Evolutionary conservation across 2,329 filamentous ascomycete genomes (phyloP).

Genomic region (Colletotrichum kahawae): DNA sequence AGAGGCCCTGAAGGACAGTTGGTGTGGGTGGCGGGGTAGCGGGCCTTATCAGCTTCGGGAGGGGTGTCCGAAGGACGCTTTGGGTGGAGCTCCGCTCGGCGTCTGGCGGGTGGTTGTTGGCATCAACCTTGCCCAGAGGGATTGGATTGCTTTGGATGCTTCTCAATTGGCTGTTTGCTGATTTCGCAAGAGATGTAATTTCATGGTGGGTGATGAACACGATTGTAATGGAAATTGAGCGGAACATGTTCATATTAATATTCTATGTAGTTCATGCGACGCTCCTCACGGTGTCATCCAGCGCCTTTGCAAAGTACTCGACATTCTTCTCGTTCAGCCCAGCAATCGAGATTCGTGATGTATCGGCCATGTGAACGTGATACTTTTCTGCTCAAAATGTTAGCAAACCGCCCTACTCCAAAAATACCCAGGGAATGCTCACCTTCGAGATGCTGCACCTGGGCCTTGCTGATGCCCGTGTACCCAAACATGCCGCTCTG

Average conservation of each 20-base stretch:
- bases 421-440: not conserved
- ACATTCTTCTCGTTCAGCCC: conserved; percentile 42
- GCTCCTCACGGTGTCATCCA: conserved; percentile 7
- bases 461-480: conserved; percentile 53
- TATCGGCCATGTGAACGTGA: conserved; percentile 44
- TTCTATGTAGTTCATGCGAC: not conserved
- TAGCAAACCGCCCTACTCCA: no score
- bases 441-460: conserved; percentile 44
- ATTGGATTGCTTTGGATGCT: not conserved
- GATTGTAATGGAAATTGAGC: not conserved
- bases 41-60: conserved; percentile 11
- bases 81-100: conserved; percentile 8
- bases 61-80: not conserved
- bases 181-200: no score
- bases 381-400: conserved; percentile 27
- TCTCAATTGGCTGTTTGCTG: not conserved
- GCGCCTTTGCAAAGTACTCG: conserved; percentile 30
- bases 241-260: accelerated
- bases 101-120: not conserved
- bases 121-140: not conserved
- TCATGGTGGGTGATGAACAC: not conserved
- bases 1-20: not conserved
- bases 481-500: conserved; percentile 47
- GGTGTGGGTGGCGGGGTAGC: not conserved
- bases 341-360: conserved; percentile 42